Percentiles rank a stretch among this genome's conserved stretches.
Evolutionary conservation across 768 basidiomycete species (phyloP).

Genomic region (Trametes villosa): DNA sequence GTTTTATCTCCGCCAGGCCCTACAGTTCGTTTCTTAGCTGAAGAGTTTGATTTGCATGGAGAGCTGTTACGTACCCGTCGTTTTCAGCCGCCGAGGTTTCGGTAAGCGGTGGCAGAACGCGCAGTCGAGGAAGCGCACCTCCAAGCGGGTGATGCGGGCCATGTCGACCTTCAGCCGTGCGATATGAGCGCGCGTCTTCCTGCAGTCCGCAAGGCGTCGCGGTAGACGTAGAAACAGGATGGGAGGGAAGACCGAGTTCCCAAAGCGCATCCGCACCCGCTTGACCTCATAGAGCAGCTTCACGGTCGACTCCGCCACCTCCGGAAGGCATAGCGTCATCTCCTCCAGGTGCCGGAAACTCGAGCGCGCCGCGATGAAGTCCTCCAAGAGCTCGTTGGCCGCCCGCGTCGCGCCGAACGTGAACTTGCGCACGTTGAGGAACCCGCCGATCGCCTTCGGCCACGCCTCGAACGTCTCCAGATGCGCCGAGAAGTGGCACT

Average conservation of each 20-base stretch:
- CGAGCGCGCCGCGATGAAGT: not conserved
- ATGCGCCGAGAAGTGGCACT: not conserved
- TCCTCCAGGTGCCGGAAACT: too few relatives aligned
- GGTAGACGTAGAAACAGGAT: too few relatives aligned
- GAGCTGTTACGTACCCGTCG: not conserved
- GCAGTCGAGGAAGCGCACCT: constrained; percentile 1
- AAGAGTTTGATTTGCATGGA: too few relatives aligned
- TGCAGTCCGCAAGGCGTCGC: not conserved
- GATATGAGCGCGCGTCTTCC: not conserved
- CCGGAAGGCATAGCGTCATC: too few relatives aligned
- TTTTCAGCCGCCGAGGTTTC: not conserved
- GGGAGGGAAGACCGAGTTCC: too few relatives aligned
- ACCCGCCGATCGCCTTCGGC: not conserved
- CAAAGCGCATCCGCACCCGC: too few relatives aligned
- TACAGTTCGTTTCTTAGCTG: too few relatives aligned
- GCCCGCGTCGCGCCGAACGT: not conserved
- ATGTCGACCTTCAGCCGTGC: not conserved
- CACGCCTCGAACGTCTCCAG: not conserved
- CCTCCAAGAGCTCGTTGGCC: not conserved
- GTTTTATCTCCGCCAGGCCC: too few relatives aligned
- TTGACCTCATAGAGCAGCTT: too few relatives aligned
- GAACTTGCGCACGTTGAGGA: not conserved
- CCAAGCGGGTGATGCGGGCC: not conserved
- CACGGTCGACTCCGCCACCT: too few relatives aligned
- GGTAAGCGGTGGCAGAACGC: not conserved